A percentile compares a stretch with the other conserved stretches of the same genome.
phyloP scores from a whole-genome alignment of 306 rosid species.

The Cucurbita pepo region DNA sequence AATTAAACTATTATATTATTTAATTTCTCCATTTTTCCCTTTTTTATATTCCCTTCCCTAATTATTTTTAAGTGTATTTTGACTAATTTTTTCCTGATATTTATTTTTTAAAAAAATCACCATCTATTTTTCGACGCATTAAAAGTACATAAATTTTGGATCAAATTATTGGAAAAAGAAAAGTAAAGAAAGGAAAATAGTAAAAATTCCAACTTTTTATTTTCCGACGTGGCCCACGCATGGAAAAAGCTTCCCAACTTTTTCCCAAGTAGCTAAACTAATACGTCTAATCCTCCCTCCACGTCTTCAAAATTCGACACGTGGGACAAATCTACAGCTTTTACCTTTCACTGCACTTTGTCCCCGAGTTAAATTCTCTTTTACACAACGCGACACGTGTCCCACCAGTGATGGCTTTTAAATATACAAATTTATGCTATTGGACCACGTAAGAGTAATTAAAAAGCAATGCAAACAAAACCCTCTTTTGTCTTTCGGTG shows the following conservation, averaged over 20 bases:
- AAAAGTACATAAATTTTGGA: background rate
- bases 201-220: background rate
- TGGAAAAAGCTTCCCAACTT: background rate
- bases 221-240: conserved; percentile 1
- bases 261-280: background rate
- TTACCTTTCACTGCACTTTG: background rate
- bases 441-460: background rate
- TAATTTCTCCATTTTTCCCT: too few relatives aligned
- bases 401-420: background rate
- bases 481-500: background rate
- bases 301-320: background rate
- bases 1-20: background rate
- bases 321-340: background rate
- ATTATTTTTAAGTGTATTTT: too few relatives aligned
- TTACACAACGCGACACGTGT: background rate
- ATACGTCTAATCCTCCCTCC: background rate
- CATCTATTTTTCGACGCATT: too few relatives aligned
- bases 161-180: background rate
- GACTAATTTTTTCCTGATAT: too few relatives aligned
- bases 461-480: background rate
- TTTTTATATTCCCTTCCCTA: background rate
- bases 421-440: background rate
- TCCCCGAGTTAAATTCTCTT: background rate
- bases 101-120: background rate
- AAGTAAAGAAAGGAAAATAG: background rate